phyloP scores from a whole-genome alignment of 2,329 filamentous ascomycete genomes.

The Epicoccum sorghinum region DNA sequence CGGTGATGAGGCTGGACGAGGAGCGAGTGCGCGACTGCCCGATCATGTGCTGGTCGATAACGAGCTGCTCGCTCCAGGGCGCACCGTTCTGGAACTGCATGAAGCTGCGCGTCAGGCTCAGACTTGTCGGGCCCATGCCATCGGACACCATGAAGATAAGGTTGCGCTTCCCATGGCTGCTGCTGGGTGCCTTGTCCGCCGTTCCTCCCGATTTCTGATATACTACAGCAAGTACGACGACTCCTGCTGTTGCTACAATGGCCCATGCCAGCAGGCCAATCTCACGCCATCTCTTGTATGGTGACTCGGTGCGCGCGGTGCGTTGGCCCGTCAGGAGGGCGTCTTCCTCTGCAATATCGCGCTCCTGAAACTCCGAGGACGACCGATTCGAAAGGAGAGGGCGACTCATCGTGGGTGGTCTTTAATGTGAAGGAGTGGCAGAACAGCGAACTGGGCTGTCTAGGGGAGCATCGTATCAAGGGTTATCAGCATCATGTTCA shows the following conservation, averaged over 20 bases:
- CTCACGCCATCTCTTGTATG: constrained; percentile 71
- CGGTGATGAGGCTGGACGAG: constrained; percentile 83
- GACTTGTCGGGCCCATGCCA: constrained; percentile 93
- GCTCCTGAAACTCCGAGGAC: constrained; percentile 60
- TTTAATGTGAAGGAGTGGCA: constrained; percentile 19
- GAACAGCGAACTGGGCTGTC: constrained; percentile 4
- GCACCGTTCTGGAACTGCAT: constrained; percentile 77
- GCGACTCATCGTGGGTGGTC: constrained; percentile 36
- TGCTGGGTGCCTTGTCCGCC: constrained; percentile 33
- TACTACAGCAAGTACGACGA: constrained; percentile 81
- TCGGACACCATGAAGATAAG: constrained; percentile 99
- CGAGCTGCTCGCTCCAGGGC: constrained; percentile 75
- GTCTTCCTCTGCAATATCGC: constrained; percentile 66
- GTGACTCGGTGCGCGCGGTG: constrained; percentile 29
- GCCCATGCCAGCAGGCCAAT: constrained; percentile 82
- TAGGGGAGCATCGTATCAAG: constrained; percentile 14
- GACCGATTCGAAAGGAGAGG: constrained; percentile 62
- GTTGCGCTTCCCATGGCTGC: constrained; percentile 74
- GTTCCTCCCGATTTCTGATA: constrained; percentile 64
- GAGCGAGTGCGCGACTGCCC: constrained; percentile 88
- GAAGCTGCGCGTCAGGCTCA: constrained; percentile 85
- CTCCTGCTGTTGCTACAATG: constrained; percentile 75
- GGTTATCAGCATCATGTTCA: constrained; percentile 9
- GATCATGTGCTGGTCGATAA: constrained; percentile 87
- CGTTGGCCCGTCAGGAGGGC: constrained; percentile 65